These are phyloP conservation scores for Monilinia fructigena DNA, from an alignment of 2,329 filamentous ascomycete genomes.

Conservation along the genomic window DNA sequence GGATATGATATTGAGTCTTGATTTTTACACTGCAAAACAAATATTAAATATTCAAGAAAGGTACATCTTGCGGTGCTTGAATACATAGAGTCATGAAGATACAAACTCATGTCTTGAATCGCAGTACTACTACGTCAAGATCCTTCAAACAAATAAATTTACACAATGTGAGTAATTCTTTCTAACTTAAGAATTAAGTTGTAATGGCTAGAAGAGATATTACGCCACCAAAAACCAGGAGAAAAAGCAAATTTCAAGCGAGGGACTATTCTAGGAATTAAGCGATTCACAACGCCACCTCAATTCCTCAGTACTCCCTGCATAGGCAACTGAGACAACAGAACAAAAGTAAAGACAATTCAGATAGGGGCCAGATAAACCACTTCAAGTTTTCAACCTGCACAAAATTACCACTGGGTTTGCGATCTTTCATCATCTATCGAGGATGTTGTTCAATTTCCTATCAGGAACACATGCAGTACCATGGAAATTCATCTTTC, in stretches of 20 bases:
- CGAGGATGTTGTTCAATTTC: slow-evolving; percentile 16
- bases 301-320: slow-evolving; percentile 15
- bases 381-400: neutral
- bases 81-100: neutral
- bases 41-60: neutral
- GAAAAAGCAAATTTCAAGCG: slow-evolving; percentile 14
- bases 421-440: neutral
- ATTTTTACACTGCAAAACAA: neutral
- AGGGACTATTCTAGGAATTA: slow-evolving; percentile 2
- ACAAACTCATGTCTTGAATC: neutral
- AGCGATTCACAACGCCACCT: slow-evolving; percentile 7
- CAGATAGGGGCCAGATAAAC: slow-evolving; percentile 7
- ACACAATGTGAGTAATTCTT: neutral
- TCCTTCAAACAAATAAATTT: neutral
- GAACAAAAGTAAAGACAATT: slow-evolving; percentile 6
- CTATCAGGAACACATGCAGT: slow-evolving; percentile 9
- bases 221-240: neutral
- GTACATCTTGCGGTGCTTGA: neutral
- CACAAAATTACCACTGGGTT: neutral
- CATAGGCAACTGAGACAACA: slow-evolving; percentile 3
- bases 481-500: slow-evolving; percentile 22
- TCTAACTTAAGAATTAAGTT: neutral
- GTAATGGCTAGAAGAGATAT: neutral
- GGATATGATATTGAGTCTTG: neutral
- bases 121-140: neutral